These are phyloP conservation scores for grape (Vitis vinifera) DNA, from an alignment of 164 flowering plant genomes.

Conservation along the genomic window ASM3070453v1 NC_081808.1:8174001-8174500, in stretches of 20 bases:
- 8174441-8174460: neutral
- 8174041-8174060: no score
- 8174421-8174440: neutral
- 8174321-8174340: neutral
- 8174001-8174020: no score
- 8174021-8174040: no score
- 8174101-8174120: no score
- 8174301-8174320: neutral
- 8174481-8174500: neutral
- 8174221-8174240: conserved; percentile 11
- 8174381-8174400: neutral
- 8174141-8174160: conserved; percentile 9
- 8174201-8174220: conserved; percentile 13
- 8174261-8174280: neutral
- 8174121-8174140: no score
- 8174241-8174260: conserved; percentile 17
- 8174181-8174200: conserved; percentile 14
- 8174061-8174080: no score
- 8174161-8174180: conserved; percentile 18
- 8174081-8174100: no score
- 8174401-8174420: neutral
- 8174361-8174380: neutral
- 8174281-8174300: neutral
- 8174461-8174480: neutral
- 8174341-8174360: neutral